These are phyloP conservation scores for Sonneratia caseolaris DNA, from an alignment of 345 rosid genomes.

Conservation along the genomic window DNA sequence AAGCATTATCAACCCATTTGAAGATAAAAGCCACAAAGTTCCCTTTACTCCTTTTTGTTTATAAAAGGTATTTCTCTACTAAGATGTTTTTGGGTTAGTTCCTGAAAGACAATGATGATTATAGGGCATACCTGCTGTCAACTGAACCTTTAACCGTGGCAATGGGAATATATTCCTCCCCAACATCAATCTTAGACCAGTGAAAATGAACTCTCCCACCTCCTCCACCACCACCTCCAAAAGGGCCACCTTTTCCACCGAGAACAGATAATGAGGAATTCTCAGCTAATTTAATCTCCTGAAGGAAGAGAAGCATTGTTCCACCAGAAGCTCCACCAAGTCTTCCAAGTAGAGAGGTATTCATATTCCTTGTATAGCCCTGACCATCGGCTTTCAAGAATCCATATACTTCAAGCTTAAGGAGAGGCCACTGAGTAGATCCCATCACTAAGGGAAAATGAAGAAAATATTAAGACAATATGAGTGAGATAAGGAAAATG, in stretches of 20 bases:
- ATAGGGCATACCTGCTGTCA: conserved; percentile 45
- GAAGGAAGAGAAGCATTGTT: conserved; percentile 91
- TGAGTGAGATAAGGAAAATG: background rate
- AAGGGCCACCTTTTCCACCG: conserved; percentile 82
- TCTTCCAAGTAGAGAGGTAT: conserved; percentile 61
- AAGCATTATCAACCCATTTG: background rate
- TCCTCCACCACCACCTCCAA: conserved; percentile 97
- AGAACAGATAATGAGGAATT: conserved; percentile 58
- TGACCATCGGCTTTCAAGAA: conserved; percentile 84
- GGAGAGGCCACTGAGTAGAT: conserved; percentile 75
- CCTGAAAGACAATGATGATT: background rate
- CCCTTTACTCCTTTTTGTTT: background rate
- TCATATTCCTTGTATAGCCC: conserved; percentile 37
- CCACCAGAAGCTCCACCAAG: conserved; percentile 99
- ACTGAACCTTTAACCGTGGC: conserved; percentile 65
- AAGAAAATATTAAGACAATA: background rate
- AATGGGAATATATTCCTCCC: conserved; percentile 70
- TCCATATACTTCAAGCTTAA: conserved; percentile 59
- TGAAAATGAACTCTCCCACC: conserved; percentile 98
- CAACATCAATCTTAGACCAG: conserved; percentile 73
- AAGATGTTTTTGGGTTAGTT: background rate
- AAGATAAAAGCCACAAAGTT: background rate
- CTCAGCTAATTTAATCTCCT: conserved; percentile 55
- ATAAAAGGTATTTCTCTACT: background rate
- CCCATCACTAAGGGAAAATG: conserved; percentile 49